Evolutionary conservation across 1,284 basidiomycete species (phyloP).

Genomic region (Thecaphora frezii): DNA sequence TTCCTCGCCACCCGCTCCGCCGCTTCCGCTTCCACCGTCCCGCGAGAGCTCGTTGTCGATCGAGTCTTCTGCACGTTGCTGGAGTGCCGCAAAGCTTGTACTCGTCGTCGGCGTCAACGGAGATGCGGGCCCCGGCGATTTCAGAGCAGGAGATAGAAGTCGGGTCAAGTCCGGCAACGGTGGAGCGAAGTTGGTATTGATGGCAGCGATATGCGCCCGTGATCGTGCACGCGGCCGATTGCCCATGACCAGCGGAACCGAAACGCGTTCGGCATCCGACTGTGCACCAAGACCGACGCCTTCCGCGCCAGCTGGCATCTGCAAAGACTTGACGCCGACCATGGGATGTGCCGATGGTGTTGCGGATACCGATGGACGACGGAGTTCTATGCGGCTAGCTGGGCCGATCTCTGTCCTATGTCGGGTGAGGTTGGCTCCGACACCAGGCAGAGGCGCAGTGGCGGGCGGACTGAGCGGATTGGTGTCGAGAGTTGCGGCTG

Average conservation of each 20-base stretch:
- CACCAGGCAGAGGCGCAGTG: too few species aligned
- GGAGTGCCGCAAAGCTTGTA: neutral
- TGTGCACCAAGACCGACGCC: too few species aligned
- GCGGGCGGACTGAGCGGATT: neutral
- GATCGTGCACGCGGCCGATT: neutral
- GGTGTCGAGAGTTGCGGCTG: neutral
- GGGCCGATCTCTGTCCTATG: neutral
- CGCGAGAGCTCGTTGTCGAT: neutral
- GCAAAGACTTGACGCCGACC: too few species aligned
- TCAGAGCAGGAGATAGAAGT: neutral
- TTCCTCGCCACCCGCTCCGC: neutral
- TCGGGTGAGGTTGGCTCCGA: neutral
- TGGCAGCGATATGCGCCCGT: conserved; percentile 2
- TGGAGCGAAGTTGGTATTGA: conserved; percentile 17
- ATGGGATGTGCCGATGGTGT: too few species aligned
- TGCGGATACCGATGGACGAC: neutral
- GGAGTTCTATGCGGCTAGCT: neutral
- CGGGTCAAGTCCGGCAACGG: conserved; percentile 25
- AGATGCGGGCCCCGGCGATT: neutral
- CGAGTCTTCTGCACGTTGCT: neutral
- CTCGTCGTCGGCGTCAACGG: neutral
- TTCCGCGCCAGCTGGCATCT: too few species aligned
- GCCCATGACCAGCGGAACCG: neutral
- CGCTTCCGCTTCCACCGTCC: neutral
- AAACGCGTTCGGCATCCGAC: too few species aligned